phyloP scores from a whole-genome alignment of 2,329 filamentous ascomycete species.

The Diaporthe vexans region DNA sequence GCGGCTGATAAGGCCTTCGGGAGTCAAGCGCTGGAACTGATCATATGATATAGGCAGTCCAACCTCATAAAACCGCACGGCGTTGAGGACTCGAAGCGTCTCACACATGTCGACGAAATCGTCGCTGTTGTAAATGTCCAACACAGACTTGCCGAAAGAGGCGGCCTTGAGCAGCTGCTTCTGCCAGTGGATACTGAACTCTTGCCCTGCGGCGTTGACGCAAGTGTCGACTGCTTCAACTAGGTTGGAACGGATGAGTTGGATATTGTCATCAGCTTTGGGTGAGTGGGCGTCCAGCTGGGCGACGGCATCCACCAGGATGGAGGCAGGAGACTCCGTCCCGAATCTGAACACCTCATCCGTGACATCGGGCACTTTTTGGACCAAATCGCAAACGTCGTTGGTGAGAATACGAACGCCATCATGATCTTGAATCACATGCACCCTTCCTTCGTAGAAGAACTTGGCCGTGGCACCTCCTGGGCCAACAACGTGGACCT shows the following conservation, averaged over 20 bases:
- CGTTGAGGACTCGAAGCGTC: conserved; percentile 91
- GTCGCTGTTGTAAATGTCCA: conserved; percentile 97
- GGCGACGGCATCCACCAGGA: conserved; percentile 92
- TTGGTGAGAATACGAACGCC: conserved; percentile 93
- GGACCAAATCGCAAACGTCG: conserved; percentile 96
- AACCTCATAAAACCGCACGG: conserved; percentile 90
- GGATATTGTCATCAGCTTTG: conserved; percentile 97
- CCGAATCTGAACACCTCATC: conserved; percentile 92
- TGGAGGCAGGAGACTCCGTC: conserved; percentile 89
- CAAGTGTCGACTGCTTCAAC: conserved; percentile 95
- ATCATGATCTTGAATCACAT: conserved; percentile 85
- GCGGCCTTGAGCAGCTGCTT: conserved; percentile 96
- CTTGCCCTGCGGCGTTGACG: conserved; percentile 91
- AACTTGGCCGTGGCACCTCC: conserved; percentile 82
- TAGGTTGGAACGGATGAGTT: conserved; percentile 88
- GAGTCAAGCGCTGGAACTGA: conserved; percentile 91
- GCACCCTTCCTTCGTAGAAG: conserved; percentile 92
- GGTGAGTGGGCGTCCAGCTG: conserved; percentile 94
- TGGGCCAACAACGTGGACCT: conserved; percentile 93
- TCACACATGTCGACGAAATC: conserved; percentile 99
- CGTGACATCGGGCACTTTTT: conserved; percentile 88
- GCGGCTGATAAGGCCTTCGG: conserved; percentile 87
- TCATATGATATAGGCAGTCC: conserved; percentile 93
- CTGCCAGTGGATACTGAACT: conserved; percentile 92
- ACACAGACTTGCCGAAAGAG: conserved; percentile 96